These are phyloP conservation scores for Pyronema omphalodes DNA, from an alignment of 495 filamentous ascomycete species.

Conservation along the genomic window DNA sequence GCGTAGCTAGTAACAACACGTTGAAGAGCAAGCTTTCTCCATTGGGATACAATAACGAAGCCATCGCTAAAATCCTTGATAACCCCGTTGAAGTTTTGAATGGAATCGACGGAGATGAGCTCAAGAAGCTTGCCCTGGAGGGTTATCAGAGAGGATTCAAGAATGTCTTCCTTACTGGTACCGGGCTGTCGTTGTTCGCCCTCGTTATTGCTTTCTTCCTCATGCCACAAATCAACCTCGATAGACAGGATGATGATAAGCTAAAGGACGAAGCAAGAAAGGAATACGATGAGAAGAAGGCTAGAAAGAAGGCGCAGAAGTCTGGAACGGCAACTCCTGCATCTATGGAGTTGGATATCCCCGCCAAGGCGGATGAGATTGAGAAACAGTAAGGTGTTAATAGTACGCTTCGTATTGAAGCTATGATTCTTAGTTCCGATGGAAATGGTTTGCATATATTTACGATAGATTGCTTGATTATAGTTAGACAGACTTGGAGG, in stretches of 20 bases:
- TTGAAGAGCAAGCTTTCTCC: conserved; percentile 25
- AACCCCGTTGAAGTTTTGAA: background rate
- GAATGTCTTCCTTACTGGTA: conserved; percentile 34
- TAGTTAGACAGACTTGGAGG: too few species aligned
- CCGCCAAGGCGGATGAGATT: background rate
- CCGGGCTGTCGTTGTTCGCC: conserved; percentile 30
- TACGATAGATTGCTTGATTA: too few species aligned
- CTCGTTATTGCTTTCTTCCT: conserved; percentile 29
- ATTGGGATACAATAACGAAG: conserved; percentile 19
- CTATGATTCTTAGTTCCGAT: too few species aligned
- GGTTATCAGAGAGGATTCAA: conserved; percentile 33
- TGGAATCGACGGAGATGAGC: conserved; percentile 9
- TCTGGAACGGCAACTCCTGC: conserved; percentile 3
- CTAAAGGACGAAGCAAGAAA: conserved; percentile 31
- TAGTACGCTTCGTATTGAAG: too few species aligned
- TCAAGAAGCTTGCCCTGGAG: conserved; percentile 28
- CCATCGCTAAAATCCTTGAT: conserved; percentile 24
- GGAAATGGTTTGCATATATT: too few species aligned
- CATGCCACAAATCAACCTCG: conserved; percentile 32
- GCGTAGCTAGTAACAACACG: conserved; percentile 29
- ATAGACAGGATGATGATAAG: conserved; percentile 30
- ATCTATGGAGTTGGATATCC: background rate
- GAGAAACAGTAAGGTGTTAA: background rate
- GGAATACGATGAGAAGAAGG: conserved; percentile 2
- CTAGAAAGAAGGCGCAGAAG: conserved; percentile 11